phyloP scores from a whole-genome alignment of 2,329 filamentous ascomycete genomes.

The Thermothelomyces thermophilus region DNA sequence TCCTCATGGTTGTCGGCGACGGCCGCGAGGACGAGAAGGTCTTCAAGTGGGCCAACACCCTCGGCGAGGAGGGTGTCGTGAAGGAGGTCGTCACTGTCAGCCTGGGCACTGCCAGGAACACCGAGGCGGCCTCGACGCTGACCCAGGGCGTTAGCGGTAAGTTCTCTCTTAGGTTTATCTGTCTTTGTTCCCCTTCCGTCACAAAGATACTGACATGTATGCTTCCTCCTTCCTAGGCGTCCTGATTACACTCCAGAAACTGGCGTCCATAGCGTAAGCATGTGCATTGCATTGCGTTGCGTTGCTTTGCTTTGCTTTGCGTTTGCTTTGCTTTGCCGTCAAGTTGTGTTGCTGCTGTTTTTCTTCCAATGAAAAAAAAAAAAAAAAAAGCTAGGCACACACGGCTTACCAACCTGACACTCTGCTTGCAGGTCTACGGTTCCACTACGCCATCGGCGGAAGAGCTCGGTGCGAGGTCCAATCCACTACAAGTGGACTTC shows the following conservation, averaged over 20 bases:
- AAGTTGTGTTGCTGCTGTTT: not conserved
- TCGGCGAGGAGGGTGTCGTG: conserved; percentile 53
- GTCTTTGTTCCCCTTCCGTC: too few species aligned
- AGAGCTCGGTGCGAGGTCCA: conserved; percentile 12
- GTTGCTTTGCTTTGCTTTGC: conserved; percentile 6
- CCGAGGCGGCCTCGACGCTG: conserved; percentile 75
- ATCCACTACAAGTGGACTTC: not conserved
- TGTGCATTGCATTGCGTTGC: not conserved
- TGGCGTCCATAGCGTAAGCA: conserved; percentile 36
- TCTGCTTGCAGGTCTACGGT: conserved; percentile 15
- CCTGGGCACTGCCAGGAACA: conserved; percentile 71
- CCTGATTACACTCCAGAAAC: conserved; percentile 42
- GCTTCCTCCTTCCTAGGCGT: too few species aligned
- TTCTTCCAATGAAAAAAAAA: too few species aligned
- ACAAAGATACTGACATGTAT: too few species aligned
- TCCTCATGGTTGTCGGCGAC: conserved; percentile 83
- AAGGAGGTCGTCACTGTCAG: conserved; percentile 77
- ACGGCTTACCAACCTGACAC: conserved; percentile 17
- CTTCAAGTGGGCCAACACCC: conserved; percentile 85
- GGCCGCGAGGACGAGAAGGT: conserved; percentile 90
- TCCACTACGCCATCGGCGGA: conserved; percentile 16
- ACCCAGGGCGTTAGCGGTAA: conserved; percentile 88
- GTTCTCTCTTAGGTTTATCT: too few species aligned
- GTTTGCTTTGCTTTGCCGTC: not conserved
- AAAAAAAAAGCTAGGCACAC: too few species aligned